These are phyloP conservation scores for Fusarium coicis DNA, from an alignment of 2,329 filamentous ascomycete species.

Conservation along the genomic window DNA sequence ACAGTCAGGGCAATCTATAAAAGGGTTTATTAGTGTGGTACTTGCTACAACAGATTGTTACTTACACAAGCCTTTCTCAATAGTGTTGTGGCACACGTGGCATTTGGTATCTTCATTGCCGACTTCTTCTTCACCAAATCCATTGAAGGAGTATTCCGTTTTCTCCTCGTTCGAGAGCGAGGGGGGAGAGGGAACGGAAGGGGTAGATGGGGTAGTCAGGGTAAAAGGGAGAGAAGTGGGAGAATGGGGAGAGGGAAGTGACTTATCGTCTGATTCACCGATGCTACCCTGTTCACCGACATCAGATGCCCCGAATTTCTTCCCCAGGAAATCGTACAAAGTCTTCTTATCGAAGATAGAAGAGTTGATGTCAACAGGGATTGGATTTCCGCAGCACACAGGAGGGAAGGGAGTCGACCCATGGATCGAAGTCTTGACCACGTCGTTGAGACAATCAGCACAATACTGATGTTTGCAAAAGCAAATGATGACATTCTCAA, in stretches of 20 bases:
- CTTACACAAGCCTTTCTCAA: slow-evolving; percentile 1
- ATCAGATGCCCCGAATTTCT: background rate
- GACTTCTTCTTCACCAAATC: background rate
- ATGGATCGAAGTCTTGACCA: slow-evolving; percentile 1
- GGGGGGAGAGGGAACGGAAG: background rate
- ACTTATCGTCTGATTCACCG: background rate
- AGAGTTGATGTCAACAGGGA: slow-evolving; percentile 8
- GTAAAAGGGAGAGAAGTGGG: background rate
- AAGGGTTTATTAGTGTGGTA: background rate
- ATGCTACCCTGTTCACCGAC: background rate
- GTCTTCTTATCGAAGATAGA: background rate
- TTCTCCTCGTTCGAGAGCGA: background rate
- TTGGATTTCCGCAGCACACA: background rate
- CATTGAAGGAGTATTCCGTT: background rate
- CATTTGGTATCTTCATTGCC: background rate
- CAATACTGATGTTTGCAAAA: slow-evolving; percentile 14
- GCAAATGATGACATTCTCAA: background rate
- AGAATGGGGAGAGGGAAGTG: background rate
- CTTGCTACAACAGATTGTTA: background rate
- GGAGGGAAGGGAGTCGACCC: background rate
- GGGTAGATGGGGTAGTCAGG: background rate
- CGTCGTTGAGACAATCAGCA: background rate
- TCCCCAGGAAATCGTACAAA: background rate
- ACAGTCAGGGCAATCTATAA: slow-evolving; percentile 11
- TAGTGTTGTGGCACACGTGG: background rate